Base-by-base conservation (phyloP, 139 green algal genomes). In the Astrephomene gubernaculifera region DNA sequence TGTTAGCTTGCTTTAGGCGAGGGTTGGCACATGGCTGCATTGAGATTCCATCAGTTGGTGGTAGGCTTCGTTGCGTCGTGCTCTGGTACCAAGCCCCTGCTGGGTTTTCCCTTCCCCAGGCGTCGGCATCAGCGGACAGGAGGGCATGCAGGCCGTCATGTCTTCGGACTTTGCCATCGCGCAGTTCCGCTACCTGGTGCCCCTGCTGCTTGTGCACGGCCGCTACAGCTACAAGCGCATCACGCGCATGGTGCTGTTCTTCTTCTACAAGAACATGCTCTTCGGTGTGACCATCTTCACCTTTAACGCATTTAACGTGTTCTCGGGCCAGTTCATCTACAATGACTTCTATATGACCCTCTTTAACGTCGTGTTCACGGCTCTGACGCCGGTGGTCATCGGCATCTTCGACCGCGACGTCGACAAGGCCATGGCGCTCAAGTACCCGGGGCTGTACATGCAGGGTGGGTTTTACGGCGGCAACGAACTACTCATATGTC, bases 141-240 rank as follows among this genome's bases (percentile, higher is more conserved):
- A 99, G 91, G 97, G 97, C 72, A 97, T 97, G 85, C 96, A 98
- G 88, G 97, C 96, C 4, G 94, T 97, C n/a, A 97, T 98, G 89
- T 94, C 93, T 25, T 44, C 92, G 27, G 97, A 99, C 90, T 99
- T 98, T 87, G 95, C 97, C 49, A 96, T 99, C 65, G 93, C 93
- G 4, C 97, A 99, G 92, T 99, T 99, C 92, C 92, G 96, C 22
- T 99, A 94, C 92, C 90, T 98, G 4, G 89, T 88, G 19, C 86
- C 92, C 6, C 90, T 98, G 82, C 91, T 98, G 65, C 89, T 98
- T 49, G 89, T 98, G 69, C 96, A 98, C 88, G 95, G 95, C 10
- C 91, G 93, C 31, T 93, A 85, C 41, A 94, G 88, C 61, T 98
- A 98, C 90, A 98, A 98, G 86, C 93, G 97, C 67, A 93, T 98